phyloP scores from a whole-genome alignment of 202 grass and related monocot species.

The Zizania palustris region DNA sequence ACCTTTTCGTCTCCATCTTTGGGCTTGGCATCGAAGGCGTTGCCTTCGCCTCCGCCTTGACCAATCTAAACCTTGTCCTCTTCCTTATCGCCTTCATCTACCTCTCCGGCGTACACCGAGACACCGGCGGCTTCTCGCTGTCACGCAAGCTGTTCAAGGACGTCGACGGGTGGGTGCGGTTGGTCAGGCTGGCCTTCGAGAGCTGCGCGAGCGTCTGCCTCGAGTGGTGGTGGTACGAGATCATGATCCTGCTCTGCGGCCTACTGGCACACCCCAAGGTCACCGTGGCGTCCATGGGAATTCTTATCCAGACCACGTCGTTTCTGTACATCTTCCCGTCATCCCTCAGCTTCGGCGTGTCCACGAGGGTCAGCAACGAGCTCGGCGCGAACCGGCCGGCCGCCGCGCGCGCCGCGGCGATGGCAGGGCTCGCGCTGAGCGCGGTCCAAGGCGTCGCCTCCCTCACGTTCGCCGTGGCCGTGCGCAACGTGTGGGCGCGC shows the following conservation, averaged over 20 bases:
- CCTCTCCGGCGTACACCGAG: conserved; percentile 57
- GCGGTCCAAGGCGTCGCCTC: conserved; percentile 55
- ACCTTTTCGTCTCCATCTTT: conserved; percentile 64
- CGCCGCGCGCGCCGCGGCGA: conserved; percentile 56
- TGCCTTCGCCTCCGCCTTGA: conserved; percentile 62
- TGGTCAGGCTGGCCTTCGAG: conserved; percentile 56
- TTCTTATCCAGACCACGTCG: conserved; percentile 87
- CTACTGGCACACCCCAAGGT: conserved; percentile 64
- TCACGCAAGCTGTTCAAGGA: conserved; percentile 55
- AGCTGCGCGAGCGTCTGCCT: conserved; percentile 83
- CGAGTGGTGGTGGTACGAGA: conserved; percentile 99
- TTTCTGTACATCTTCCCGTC: conserved; percentile 98
- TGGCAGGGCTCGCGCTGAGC: conserved; percentile 60
- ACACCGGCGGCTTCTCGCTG: conserved; percentile 62
- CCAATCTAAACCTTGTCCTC: conserved; percentile 83
- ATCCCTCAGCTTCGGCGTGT: conserved; percentile 89
- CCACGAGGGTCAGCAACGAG: conserved; percentile 83
- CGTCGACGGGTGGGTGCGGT: conserved; percentile 51
- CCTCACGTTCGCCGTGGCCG: conserved; percentile 60
- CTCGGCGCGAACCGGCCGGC: conserved; percentile 69
- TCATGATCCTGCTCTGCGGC: conserved; percentile 92
- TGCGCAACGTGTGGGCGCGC: conserved; percentile 70
- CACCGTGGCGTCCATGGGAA: conserved; percentile 86
- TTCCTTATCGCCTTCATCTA: conserved; percentile 72
- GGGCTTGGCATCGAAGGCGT: conserved; percentile 70